Base-by-base conservation (phyloP, 306 rosid species). In the Spatholobus suberectus region DNA sequence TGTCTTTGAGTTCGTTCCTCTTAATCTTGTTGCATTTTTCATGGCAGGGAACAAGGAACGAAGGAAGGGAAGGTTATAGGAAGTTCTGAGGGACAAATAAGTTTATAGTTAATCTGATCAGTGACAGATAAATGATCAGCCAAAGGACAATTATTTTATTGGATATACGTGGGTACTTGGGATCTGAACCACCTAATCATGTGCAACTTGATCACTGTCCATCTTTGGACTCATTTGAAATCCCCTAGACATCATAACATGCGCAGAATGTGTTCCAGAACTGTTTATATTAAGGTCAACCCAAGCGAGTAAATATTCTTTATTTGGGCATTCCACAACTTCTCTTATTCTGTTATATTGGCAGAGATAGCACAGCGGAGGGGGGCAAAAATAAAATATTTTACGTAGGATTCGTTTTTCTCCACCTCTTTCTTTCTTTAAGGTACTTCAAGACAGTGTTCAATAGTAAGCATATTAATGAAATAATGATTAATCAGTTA, bases 231-330 rank as follows among this genome's bases (percentile, higher is more conserved):
- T 82, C 81, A 85, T 89, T 90, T 65, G 85, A 85, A 84, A 81
- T 85, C 75, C 81, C 73, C 44, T 20, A 87, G 96, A 90, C 96
- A 91, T 84, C 80, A 79, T 85, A 93, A 90, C 97, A 90, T 91
- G 96, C 92, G 80, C 82, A 81, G 96, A 90, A 93, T 89, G 92
- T 91, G 93, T 93, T 85, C 65, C 66, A 80, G 84, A 80, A 87
- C 52, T 72, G 81, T 54, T 32, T 86, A 70, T 86, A n/a, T n/a
- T n/a, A 47, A 86, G 81, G 96, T 93, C 94, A 93, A 93, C 94
- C 82, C 77, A 70, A 54, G 5, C 72, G 73, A 59, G 76, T 79
- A 70, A 18, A 37, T 43, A 21, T 14, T 20, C 15, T 55, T 68
- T 26, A 35, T 62, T 29, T 77, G 17, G 34, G 5, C 18, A 76